These are phyloP conservation scores for Phlebiopsis gigantea DNA, from an alignment of 768 basidiomycete species.

Conservation along the genomic window DNA sequence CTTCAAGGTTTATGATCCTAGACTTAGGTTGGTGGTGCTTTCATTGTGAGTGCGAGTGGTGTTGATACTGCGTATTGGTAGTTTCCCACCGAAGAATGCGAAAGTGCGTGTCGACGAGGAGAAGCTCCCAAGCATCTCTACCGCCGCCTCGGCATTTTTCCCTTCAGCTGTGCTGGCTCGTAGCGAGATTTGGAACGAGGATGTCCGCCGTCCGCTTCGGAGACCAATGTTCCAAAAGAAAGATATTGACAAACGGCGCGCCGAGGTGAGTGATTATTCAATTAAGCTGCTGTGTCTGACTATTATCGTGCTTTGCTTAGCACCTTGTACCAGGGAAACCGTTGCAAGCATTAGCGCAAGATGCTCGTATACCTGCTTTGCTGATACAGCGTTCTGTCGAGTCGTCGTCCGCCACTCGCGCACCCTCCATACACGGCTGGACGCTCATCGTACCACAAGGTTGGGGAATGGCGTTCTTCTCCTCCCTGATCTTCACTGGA, in stretches of 20 bases:
- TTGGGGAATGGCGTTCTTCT: conserved; percentile 89
- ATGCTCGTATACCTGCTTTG: conserved; percentile 80
- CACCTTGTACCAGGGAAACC: conserved; percentile 73
- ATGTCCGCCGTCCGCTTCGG: conserved; percentile 41
- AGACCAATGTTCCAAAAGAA: conserved; percentile 74
- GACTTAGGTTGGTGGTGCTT: conserved; percentile 59
- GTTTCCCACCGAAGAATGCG: conserved; percentile 82
- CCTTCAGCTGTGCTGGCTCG: conserved; percentile 57
- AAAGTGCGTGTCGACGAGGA: conserved; percentile 33
- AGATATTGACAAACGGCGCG: conserved; percentile 79
- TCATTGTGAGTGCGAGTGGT: background rate
- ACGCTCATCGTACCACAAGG: conserved; percentile 81
- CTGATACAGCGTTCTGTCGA: conserved; percentile 77
- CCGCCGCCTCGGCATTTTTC: conserved; percentile 32
- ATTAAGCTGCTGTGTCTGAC: background rate
- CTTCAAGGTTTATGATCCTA: conserved; percentile 78
- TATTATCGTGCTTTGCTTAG: conserved; percentile 30
- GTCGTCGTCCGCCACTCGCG: conserved; percentile 9
- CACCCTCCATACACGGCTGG: conserved; percentile 67
- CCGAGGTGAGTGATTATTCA: conserved; percentile 44
- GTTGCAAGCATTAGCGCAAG: conserved; percentile 61
- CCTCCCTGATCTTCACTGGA: conserved; percentile 76
- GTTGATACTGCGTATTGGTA: conserved; percentile 22
- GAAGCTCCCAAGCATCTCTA: conserved; percentile 20
- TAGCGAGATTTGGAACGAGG: conserved; percentile 72